Base-by-base conservation (phyloP, 1,139 yeast species). In the Diutina neorugosa region DNA sequence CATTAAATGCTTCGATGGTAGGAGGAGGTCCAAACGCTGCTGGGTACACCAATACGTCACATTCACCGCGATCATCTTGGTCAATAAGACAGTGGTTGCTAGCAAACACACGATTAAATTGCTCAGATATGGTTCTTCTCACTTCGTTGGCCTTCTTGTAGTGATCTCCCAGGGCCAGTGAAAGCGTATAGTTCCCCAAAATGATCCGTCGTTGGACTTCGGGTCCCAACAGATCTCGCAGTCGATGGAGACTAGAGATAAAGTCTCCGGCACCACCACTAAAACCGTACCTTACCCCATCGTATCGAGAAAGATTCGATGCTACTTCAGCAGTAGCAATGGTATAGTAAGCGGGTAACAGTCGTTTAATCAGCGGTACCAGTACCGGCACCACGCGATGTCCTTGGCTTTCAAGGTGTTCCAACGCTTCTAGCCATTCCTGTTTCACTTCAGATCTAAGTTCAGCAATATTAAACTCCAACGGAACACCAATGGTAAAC, bases 301-400 rank as follows among this genome's bases (percentile, higher is more conserved):
- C 98, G 62, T 79, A 94, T 42, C 97, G 73, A 1, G 96, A 80
- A 51, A 94, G 74, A 63, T 94, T 93, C 0, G 98, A 91, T 0
- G 96, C 84, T 0, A 97, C 98, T 63, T 94, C 98, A 0, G 97
- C 87, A 0, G 97, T 88, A 1, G 94, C 90, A 42, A 94, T 62
- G 0, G 96, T 85, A 62, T 87, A 91, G 65, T 94, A 94, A 0
- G 91, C 78, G 37, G 94, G 91, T n/a, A 93, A 69, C 51, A 91
- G 77, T 54, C 76, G 71, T 57, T 76, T 78, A 9, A 89, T 69
- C 0, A 85, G 71, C 2, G 96, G 96, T 0, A 91, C 64, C 0
- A 93, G 81, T 0, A 93, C 81, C 0, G 82, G 74, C 19, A 71
- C 70, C 1, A 91, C 65, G 5, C 73, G 74, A 63, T 84, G 86